Evolutionary conservation across 257 asterid species (phyloP).

Genomic region (Nicotiana noctiflora): DNA sequence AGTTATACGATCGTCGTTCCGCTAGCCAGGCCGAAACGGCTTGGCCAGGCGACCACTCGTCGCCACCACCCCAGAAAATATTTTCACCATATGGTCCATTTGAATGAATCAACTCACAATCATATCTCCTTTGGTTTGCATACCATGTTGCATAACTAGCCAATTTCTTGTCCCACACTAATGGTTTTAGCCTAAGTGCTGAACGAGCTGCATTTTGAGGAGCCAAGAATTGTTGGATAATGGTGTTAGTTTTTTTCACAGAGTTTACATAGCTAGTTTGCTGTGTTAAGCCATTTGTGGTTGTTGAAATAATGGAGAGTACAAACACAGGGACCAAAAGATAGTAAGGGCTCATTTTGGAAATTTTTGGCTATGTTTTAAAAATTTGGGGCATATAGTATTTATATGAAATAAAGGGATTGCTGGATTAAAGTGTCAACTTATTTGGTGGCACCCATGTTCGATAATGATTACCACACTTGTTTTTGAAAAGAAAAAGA

Average conservation of each 20-base stretch:
- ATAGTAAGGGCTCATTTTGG: slow-evolving; percentile 13
- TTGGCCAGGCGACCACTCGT: slow-evolving; percentile 34
- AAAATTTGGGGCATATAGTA: background rate
- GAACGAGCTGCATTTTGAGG: slow-evolving; percentile 40
- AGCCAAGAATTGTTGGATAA: slow-evolving; percentile 24
- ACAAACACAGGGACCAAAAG: slow-evolving; percentile 4
- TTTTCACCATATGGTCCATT: slow-evolving; percentile 44
- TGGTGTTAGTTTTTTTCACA: background rate
- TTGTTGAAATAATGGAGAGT: slow-evolving; percentile 4
- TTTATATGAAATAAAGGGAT: slow-evolving; percentile 11
- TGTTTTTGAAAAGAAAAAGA: background rate
- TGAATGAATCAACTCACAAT: slow-evolving; percentile 39
- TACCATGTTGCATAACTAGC: slow-evolving; percentile 31
- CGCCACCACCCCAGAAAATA: slow-evolving; percentile 47
- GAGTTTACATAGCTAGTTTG: background rate
- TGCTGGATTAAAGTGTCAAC: slow-evolving; percentile 25
- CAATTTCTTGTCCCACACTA: slow-evolving; percentile 32
- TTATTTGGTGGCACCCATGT: slow-evolving; percentile 41
- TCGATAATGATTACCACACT: slow-evolving; percentile 34
- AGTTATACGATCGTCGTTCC: slow-evolving; percentile 30
- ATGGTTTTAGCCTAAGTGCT: slow-evolving; percentile 17
- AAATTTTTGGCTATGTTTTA: background rate
- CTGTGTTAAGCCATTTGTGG: slow-evolving; percentile 3
- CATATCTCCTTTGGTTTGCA: slow-evolving; percentile 30
- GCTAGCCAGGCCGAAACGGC: slow-evolving; percentile 41